Base-by-base conservation (phyloP, 495 filamentous ascomycete genomes). In the Pseudomonodictys pantanalensis region DNA sequence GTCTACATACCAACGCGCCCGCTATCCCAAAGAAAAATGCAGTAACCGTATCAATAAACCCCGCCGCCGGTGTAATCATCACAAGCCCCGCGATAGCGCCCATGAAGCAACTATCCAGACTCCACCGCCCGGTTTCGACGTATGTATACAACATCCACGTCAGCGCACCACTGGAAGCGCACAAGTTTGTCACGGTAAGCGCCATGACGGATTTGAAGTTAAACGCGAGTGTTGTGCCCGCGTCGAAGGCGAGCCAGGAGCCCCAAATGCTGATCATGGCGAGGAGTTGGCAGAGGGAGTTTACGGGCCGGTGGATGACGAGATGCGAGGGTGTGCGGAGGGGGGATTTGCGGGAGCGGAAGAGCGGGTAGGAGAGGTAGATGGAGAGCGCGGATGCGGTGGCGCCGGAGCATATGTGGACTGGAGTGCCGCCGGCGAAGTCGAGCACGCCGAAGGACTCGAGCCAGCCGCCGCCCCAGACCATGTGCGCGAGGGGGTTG, bases 51-150 rank as follows among this genome's bases (percentile, higher is more conserved):
- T 77, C 76, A 49, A 78, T 72, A 51, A 78, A 76, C 1, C 78
- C 76, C 1, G 77, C 75, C 25, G 72, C 68, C 0, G 77, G 78
- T 1, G 78, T 79, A 52, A 81, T 81, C 57, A 79, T 71, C 1
- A 81, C 78, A 0, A 81, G 62, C 0, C 78, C 78, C 0, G 77
- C 69, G 50, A 81, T 79, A 0, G 77, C 78, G 8, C 78, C 78
- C 62, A 78, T 76, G 64, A 79, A 81, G 0, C 75, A 78, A 3
- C 68, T 71, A 52, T 78, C 78, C 2, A 78, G 61, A 33, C 72
- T 76, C 73, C 76, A 80, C 52, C 74, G 75, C 4, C 78, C 75
- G 2, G 70, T 72, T 32, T 78, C 74, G 32, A 57, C 72, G 52
- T 77, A 79, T 0, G 76, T 76, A n/a, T 78, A 65, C 4, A 70